phyloP scores from a whole-genome alignment of 2,329 filamentous ascomycete species.

The Knufia fluminis region DNA sequence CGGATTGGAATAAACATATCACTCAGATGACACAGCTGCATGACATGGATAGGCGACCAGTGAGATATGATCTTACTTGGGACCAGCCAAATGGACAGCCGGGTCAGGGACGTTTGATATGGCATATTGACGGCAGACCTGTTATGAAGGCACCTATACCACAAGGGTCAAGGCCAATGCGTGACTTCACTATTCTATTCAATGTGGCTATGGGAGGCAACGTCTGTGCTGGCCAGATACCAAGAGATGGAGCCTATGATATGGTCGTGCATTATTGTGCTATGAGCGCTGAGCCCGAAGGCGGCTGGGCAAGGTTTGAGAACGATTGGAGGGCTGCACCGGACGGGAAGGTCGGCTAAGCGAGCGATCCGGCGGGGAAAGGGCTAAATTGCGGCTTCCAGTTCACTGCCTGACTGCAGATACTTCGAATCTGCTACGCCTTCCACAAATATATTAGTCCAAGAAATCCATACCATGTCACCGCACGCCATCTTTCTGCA shows the following conservation, averaged over 20 bases:
- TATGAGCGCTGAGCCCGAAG: constrained; percentile 19
- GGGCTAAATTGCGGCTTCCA: too few species aligned
- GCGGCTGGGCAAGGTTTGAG: constrained; percentile 21
- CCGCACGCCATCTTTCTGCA: too few species aligned
- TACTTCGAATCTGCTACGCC: too few species aligned
- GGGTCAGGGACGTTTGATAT: constrained; percentile 15
- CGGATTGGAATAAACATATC: constrained; percentile 21
- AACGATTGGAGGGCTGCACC: constrained; percentile 14
- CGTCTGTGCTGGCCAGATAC: constrained; percentile 20
- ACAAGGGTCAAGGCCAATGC: constrained; percentile 16
- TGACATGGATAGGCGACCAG: constrained; percentile 16
- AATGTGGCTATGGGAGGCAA: constrained; percentile 24
- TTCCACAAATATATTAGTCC: too few species aligned
- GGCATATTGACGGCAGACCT: constrained; percentile 22
- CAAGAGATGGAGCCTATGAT: constrained; percentile 19
- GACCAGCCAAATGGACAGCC: constrained; percentile 11
- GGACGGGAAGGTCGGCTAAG: constrained; percentile 16
- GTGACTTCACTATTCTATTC: constrained; percentile 19
- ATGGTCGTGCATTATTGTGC: constrained; percentile 20
- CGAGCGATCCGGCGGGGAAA: too few species aligned
- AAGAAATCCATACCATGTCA: too few species aligned
- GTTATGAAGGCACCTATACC: constrained; percentile 22
- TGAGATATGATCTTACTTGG: constrained; percentile 23
- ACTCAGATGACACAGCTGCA: constrained; percentile 16
- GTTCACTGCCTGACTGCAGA: too few species aligned